Conservation (phyloP, 176 grass and related monocot genomes). For the Rhynchospora tenuis region DNA sequence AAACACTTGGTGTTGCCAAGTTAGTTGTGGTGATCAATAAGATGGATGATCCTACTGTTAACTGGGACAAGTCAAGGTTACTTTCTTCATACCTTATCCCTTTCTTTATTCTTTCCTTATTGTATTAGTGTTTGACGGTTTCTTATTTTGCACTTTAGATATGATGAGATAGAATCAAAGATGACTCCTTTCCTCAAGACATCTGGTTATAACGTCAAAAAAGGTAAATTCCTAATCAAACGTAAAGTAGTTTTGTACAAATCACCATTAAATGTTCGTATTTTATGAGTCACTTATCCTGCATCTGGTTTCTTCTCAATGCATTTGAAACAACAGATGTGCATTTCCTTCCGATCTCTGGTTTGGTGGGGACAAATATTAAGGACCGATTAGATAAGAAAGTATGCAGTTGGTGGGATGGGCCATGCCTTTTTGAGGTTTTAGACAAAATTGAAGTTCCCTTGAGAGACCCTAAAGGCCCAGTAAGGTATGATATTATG, state of each 20-base stretch:
- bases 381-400: constrained; percentile 79
- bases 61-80: constrained; percentile 77
- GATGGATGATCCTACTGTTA: constrained; percentile 85
- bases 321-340: constrained; percentile 52
- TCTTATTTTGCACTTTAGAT: constrained; percentile 40
- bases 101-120: not conserved
- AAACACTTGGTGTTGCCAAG: constrained; percentile 83
- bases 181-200: constrained; percentile 74
- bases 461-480: constrained; percentile 81
- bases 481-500: constrained; percentile 48
- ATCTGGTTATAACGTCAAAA: constrained; percentile 94
- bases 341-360: constrained; percentile 88
- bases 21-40: constrained; percentile 80
- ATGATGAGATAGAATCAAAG: constrained; percentile 89
- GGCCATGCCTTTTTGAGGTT: constrained; percentile 89
- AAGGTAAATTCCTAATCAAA: constrained; percentile 36
- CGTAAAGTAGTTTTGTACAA: not conserved
- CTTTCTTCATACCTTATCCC: not conserved
- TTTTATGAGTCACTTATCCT: not conserved
- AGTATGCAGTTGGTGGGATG: constrained; percentile 72
- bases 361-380: constrained; percentile 81
- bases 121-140: constrained; percentile 6
- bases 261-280: constrained; percentile 7
- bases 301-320: constrained; percentile 22
- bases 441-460: constrained; percentile 83